Percentiles rank a stretch among this genome's conserved stretches.
Conservation (phyloP, 148 eudicot species). For the Rhododendron molle region DNA sequence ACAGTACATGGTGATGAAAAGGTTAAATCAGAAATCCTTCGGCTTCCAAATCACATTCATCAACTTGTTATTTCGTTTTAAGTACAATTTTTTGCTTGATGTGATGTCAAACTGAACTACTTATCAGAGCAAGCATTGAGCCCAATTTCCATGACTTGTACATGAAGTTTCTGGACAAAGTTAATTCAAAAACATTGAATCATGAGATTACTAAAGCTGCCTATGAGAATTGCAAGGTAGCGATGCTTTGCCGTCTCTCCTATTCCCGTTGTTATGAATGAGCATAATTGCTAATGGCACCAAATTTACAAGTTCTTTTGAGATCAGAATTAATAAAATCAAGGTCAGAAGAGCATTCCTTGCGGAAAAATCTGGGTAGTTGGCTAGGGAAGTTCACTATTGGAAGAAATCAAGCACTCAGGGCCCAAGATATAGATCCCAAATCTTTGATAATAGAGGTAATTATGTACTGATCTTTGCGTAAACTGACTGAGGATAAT, state of each 20-base stretch:
- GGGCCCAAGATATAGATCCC: slow-evolving; percentile 23
- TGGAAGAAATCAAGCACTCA: slow-evolving; percentile 17
- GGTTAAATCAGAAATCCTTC: too few relatives aligned
- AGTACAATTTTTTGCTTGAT: too few relatives aligned
- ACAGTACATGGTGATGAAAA: too few relatives aligned
- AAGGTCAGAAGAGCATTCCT: slow-evolving; percentile 19
- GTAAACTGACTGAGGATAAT: neutral
- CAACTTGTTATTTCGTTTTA: too few relatives aligned
- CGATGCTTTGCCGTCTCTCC: neutral
- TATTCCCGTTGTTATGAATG: neutral
- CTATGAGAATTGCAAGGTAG: slow-evolving; percentile 26
- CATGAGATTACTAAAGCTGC: slow-evolving; percentile 18
- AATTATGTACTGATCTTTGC: neutral
- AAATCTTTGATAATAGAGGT: slow-evolving; percentile 21
- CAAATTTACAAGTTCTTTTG: slow-evolving; percentile 12
- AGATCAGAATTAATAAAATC: slow-evolving; percentile 18
- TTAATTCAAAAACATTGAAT: slow-evolving; percentile 14
- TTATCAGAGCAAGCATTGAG: too few relatives aligned
- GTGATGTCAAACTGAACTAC: too few relatives aligned
- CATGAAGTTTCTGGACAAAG: slow-evolving; percentile 20
- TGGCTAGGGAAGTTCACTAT: slow-evolving; percentile 23
- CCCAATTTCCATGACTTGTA: slow-evolving; percentile 23
- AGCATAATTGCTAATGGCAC: neutral
- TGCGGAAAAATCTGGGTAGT: slow-evolving; percentile 24
- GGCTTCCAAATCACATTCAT: too few relatives aligned